Evolutionary conservation across 2,329 filamentous ascomycete species (phyloP), one percentile per base, ranked within the genome.

Genomic region (Cephalotrichum gorgonifer): DNA sequence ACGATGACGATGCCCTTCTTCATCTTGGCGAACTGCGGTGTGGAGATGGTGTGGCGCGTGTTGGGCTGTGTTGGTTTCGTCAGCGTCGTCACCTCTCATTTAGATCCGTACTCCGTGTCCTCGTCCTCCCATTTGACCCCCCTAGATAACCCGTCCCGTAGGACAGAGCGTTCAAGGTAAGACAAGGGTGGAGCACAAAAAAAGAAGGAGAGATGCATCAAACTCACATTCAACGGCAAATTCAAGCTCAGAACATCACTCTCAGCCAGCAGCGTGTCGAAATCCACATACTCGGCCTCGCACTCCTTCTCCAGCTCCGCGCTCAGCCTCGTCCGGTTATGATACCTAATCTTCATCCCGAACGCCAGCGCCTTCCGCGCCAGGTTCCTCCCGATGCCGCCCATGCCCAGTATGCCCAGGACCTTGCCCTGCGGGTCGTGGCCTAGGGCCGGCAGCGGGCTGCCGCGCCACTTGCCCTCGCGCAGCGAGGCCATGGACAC

Each of bases 321-420:
- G 17, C 65, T 68, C 54, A 93, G 64, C 56, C 71, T 64, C 1
- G 68, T 75, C 7, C 88, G 79, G 62, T 93, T 93, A 59, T 88
- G 73, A 58, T 94, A 93, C 44, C 82, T 74, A 12, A 86, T 73
- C 41, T 65, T 75, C 85, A 93, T 89, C 11, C 83, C 85, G 60
- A 94, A 90, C 0, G 74, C 85, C 48, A 78, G 73, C 3, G 83
- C 85, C 65, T 89, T 89, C 61, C 71, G 77, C 60, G 84, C 86
- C 57, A 93, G 65, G 58, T 88, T 88, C 31, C 83, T 72, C 1
- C 88, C 88, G 52, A 94, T 93, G 2, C 88, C 86, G 20, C 88
- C 88, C 86, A 93, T 91, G 6, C 88, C 88, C 38, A 94, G 63
- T 52, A 94, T 88, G 0, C 88, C 88, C 5, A 94, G 72, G 1